These are phyloP conservation scores for Hymenoscyphus occultus DNA, from an alignment of 2,329 filamentous ascomycete species.

Conservation along the genomic window DNA sequence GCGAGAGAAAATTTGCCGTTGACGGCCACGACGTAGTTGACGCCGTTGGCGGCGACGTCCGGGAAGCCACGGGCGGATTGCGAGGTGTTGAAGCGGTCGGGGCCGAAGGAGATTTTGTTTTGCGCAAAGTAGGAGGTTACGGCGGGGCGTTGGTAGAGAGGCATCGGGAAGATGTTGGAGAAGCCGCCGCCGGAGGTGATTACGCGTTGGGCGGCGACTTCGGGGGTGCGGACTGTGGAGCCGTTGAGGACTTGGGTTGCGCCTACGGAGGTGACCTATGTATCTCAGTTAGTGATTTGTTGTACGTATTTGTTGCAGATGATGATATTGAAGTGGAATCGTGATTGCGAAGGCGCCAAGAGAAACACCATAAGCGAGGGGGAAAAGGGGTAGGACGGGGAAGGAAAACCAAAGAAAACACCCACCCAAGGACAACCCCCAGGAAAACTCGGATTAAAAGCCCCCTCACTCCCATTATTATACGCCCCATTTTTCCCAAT, in stretches of 20 bases:
- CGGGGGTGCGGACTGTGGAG: slow-evolving; percentile 34
- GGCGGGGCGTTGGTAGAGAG: slow-evolving; percentile 44
- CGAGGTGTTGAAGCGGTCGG: slow-evolving; percentile 47
- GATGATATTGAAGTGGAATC: too few species aligned
- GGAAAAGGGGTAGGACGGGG: background rate
- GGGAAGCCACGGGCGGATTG: slow-evolving; percentile 46
- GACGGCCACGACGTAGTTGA: slow-evolving; percentile 44
- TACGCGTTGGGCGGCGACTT: slow-evolving; percentile 51
- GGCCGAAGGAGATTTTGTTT: slow-evolving; percentile 32
- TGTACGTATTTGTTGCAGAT: background rate
- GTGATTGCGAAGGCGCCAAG: too few species aligned
- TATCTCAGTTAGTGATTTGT: background rate
- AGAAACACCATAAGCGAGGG: too few species aligned
- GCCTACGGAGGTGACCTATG: slow-evolving; percentile 49
- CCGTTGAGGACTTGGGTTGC: slow-evolving; percentile 47
- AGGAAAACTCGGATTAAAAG: slow-evolving; percentile 49
- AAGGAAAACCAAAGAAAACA: too few species aligned
- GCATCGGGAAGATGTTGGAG: slow-evolving; percentile 49
- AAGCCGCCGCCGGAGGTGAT: slow-evolving; percentile 76
- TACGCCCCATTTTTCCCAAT: slow-evolving; percentile 38
- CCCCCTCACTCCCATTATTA: slow-evolving; percentile 34
- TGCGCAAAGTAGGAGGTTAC: slow-evolving; percentile 30
- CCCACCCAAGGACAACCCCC: slow-evolving; percentile 42
- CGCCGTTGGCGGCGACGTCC: slow-evolving; percentile 46
- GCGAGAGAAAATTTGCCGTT: slow-evolving; percentile 44